A percentile compares a stretch with the other conserved stretches of the same genome.
phyloP scores from a whole-genome alignment of 306 rosid species.

The Trifolium fragiferum region DNA sequence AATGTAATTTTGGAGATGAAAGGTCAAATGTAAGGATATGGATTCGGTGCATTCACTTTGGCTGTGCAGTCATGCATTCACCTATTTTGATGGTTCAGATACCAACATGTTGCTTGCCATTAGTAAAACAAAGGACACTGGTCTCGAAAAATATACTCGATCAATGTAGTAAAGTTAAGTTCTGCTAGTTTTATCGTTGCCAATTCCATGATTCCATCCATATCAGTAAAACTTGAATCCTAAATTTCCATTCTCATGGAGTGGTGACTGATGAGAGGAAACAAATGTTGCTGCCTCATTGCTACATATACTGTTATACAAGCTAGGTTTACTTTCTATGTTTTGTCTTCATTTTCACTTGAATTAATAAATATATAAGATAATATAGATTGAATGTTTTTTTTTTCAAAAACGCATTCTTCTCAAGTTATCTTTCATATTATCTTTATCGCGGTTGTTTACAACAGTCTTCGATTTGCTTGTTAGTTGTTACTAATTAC shows the following conservation, averaged over 20 bases:
- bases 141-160: neutral
- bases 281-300: neutral
- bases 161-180: neutral
- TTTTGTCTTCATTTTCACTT: too few species aligned
- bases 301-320: neutral
- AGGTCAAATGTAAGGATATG: neutral
- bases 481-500: too few species aligned
- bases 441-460: neutral
- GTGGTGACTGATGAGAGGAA: neutral
- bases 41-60: too few species aligned
- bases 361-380: too few species aligned
- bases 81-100: too few species aligned
- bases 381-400: too few species aligned
- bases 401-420: too few species aligned
- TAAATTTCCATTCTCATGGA: neutral
- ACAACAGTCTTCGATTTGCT: neutral
- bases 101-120: neutral
- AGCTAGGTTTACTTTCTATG: too few species aligned
- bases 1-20: constrained; percentile 11
- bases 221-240: neutral
- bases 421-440: neutral
- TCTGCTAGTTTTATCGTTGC: neutral
- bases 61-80: too few species aligned
- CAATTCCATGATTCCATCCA: neutral
- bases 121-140: neutral